These are phyloP conservation scores for Gracilaria caudata DNA, from an alignment of 23 red algal species.

Conservation along the genomic window DNA sequence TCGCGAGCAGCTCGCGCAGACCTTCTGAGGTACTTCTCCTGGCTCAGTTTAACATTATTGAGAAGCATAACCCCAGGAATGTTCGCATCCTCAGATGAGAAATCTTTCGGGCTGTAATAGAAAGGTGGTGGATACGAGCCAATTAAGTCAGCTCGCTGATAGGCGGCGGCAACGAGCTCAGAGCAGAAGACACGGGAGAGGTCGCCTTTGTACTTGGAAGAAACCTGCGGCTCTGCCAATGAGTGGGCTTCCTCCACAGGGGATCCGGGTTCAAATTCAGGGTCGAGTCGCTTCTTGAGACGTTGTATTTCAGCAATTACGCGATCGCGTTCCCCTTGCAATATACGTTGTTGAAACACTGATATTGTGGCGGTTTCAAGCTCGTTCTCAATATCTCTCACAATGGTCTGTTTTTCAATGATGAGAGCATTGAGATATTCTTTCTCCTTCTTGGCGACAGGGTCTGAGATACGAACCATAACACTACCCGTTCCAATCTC, in stretches of 20 bases:
- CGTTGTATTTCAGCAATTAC: constrained; percentile 52
- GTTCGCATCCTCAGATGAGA: constrained; percentile 81
- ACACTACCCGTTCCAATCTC: constrained; percentile 80
- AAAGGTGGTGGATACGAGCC: constrained; percentile 86
- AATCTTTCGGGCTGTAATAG: constrained; percentile 94
- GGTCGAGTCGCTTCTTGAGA: constrained; percentile 63
- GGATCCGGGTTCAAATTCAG: constrained; percentile 54
- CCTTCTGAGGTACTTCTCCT: constrained; percentile 76
- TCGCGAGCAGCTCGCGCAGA: constrained; percentile 5
- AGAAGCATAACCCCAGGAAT: constrained; percentile 82
- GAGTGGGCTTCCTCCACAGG: constrained; percentile 1
- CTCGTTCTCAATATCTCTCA: constrained; percentile 85
- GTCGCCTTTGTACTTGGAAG: constrained; percentile 69
- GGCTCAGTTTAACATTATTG: constrained; percentile 66
- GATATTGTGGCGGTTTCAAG: constrained; percentile 86
- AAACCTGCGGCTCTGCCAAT: constrained; percentile 7
- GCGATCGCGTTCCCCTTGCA: constrained; percentile 71
- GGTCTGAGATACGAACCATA: constrained; percentile 80
- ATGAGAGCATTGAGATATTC: constrained; percentile 92
- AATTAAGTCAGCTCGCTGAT: constrained; percentile 91
- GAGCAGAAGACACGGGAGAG: constrained; percentile 96
- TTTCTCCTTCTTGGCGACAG: constrained; percentile 91
- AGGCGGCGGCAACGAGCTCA: constrained; percentile 96
- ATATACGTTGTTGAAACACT: constrained; percentile 78
- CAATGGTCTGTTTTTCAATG: constrained; percentile 79